Base-by-base conservation (phyloP, 257 asterid genomes). In the Solanum sejunctum region DNA sequence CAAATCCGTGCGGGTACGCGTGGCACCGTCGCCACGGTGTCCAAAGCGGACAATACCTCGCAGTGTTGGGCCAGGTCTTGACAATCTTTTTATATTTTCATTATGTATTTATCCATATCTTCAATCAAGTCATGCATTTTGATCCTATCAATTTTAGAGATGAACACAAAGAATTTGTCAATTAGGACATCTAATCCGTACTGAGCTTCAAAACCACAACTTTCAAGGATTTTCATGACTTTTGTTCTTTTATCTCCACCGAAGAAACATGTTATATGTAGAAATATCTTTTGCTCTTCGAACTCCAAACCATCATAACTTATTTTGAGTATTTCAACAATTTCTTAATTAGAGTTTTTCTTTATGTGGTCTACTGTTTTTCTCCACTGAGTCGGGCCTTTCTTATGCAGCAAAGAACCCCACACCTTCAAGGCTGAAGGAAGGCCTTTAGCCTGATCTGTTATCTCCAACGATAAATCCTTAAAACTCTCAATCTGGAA, bases 91-190 rank as follows among this genome's bases (percentile, higher is more conserved):
- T 10, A 12, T 15, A n/a, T n/a, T 60, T 60, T 4, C 32, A n/a
- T 32, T 1, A 60, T n/a, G 2, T 4, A 60, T n/a, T 10, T 10
- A 1, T 32, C 32, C 32, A 60, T 60, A n/a, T n/a, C 16, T 60
- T 60, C 0, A 0, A 60, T 60, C 0, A 60, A 60, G 67, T 60
- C 67, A 60, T n/a, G 67, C 67, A 60, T n/a, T 60, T 60, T 16
- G 10, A 60, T 3, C 1, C 1, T 0, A 60, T 1, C 1, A n/a
- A 4, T 0, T n/a, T 10, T 0, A 60, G 16, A 10, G 6, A 60
- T 10, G 28, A 9, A 58, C 28, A 60, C 67, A n/a, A 60, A 32
- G 1, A 32, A 60, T 60, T 60, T 60, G 0, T n/a, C 7, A 60
- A 60, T 10, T 58, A 58, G 28, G 28, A 58, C 66, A 20, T 58